Evolutionary conservation across 768 basidiomycete genomes (phyloP).

Genomic region (Russula dissimulans): DNA sequence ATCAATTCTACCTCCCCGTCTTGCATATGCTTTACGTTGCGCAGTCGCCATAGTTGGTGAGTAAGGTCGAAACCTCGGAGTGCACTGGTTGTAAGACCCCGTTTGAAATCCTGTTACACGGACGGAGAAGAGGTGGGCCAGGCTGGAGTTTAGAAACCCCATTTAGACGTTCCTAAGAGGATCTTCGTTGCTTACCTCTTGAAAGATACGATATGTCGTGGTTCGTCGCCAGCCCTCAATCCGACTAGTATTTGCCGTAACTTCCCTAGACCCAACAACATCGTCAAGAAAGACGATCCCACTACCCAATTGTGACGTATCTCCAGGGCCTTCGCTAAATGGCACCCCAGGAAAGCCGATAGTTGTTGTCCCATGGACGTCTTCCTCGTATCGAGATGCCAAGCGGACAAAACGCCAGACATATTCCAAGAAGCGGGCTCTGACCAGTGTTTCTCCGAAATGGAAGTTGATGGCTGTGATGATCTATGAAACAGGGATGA

Average conservation of each 20-base stretch:
- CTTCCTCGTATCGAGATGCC: slow-evolving; percentile 87
- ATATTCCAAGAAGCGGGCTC: slow-evolving; percentile 86
- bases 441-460: slow-evolving; percentile 82
- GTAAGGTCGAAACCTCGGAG: slow-evolving; percentile 76
- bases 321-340: slow-evolving; percentile 40
- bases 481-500: slow-evolving; percentile 41
- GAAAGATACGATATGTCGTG: slow-evolving; percentile 64
- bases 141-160: background rate
- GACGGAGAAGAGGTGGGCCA: background rate
- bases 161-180: background rate
- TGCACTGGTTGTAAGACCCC: slow-evolving; percentile 41
- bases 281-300: slow-evolving; percentile 80
- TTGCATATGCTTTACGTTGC: slow-evolving; percentile 59
- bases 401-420: slow-evolving; percentile 78
- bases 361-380: slow-evolving; percentile 57
- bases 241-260: slow-evolving; percentile 65
- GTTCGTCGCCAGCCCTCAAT: slow-evolving; percentile 93
- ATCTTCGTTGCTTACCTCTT: slow-evolving; percentile 38
- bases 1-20: slow-evolving; percentile 71
- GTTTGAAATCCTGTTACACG: slow-evolving; percentile 55
- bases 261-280: slow-evolving; percentile 50
- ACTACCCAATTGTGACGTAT: slow-evolving; percentile 52
- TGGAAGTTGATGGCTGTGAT: slow-evolving; percentile 82
- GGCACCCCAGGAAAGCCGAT: slow-evolving; percentile 60
- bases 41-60: slow-evolving; percentile 79